A percentile compares a stretch with the other conserved stretches of the same genome.
These are phyloP conservation scores for Metschnikowia drakensbergensis DNA, from an alignment of 805 yeast genomes.

Conservation along the genomic window DNA sequence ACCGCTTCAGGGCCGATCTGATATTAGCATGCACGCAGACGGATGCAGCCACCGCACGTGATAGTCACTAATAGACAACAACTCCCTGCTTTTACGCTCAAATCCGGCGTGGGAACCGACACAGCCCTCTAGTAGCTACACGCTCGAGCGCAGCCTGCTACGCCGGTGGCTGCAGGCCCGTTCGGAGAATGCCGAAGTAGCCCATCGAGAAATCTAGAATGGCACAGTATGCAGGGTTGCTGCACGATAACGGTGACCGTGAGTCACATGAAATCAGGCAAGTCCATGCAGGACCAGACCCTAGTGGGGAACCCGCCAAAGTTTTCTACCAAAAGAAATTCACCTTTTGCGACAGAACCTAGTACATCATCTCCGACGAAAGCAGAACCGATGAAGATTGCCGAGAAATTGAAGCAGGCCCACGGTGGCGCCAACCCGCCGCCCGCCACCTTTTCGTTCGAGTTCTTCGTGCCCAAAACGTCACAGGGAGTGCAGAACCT, in stretches of 20 bases:
- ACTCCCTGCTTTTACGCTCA: too few relatives aligned
- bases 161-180: too few relatives aligned
- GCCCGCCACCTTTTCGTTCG: slow-evolving; percentile 83
- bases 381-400: slow-evolving; percentile 34
- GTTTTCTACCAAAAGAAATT: neutral
- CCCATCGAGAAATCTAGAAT: too few relatives aligned
- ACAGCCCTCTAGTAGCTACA: too few relatives aligned
- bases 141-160: too few relatives aligned
- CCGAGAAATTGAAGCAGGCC: slow-evolving; percentile 42
- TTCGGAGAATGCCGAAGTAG: neutral
- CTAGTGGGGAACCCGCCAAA: neutral
- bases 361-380: neutral
- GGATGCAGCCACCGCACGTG: slow-evolving; percentile 13
- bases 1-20: neutral
- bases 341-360: neutral
- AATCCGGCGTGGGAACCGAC: too few relatives aligned
- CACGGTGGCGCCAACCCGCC: slow-evolving; percentile 37
- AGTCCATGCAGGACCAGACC: slow-evolving; percentile 1
- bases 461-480: slow-evolving; percentile 96
- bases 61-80: slow-evolving; percentile 4
- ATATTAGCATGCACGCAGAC: slow-evolving; percentile 6
- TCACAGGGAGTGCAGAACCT: slow-evolving; percentile 94
- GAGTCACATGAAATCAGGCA: slow-evolving; percentile 5
- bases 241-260: neutral
- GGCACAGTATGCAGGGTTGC: neutral